Base-by-base conservation (phyloP, 805 yeast species). In the Zygoascus biomembranicola region DNA sequence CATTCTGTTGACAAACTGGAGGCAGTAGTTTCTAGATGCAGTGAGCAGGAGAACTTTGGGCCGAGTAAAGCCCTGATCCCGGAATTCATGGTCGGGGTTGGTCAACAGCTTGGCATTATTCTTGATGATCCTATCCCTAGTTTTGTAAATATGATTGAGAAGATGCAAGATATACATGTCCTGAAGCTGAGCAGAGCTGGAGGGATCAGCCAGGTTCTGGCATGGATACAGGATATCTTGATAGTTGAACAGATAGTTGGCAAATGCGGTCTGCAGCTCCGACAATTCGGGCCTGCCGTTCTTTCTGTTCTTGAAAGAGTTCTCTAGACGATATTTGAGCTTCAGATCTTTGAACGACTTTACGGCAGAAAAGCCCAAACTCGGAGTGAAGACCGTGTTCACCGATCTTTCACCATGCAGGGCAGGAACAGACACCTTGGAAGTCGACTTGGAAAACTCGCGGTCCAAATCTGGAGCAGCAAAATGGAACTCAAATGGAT, bases 61-160 rank as follows among this genome's bases (percentile, higher is more conserved):
- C 57, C 98, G 77, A 0, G 97, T 90, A 66, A 89, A 94, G 31
- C 99, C 98, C 68, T 94, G 98, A 66, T 94, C 99, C 53, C 95
- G 73, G 58, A 77, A 76, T 61, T 88, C 95, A 55, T 78, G 82
- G 50, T 76, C 79, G 55, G 74, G 74, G 53, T 72, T 73, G 16
- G 67, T 59, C 32, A 73, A 69, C 19, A 83, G 59, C 60, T 80
- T 81, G 49, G 79, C 77, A 60, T 84, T 89, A 70, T 94, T 84
- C 65, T 85, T 86, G 60, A 92, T 61, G 16, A 92, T 78, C n/a
- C 82, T 72, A 67, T 90, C 97, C 63, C 97, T 78, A 0, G 97
- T 88, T 69, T 90, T 90, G 70, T 74, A 79, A 32, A 94, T 70
- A 67, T 92, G 99, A 63, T 94, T 92, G 52, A 90, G 66, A 5